These are phyloP conservation scores for Volvox carteri DNA, from an alignment of 163 green algal species.

Conservation along the genomic window DNA sequence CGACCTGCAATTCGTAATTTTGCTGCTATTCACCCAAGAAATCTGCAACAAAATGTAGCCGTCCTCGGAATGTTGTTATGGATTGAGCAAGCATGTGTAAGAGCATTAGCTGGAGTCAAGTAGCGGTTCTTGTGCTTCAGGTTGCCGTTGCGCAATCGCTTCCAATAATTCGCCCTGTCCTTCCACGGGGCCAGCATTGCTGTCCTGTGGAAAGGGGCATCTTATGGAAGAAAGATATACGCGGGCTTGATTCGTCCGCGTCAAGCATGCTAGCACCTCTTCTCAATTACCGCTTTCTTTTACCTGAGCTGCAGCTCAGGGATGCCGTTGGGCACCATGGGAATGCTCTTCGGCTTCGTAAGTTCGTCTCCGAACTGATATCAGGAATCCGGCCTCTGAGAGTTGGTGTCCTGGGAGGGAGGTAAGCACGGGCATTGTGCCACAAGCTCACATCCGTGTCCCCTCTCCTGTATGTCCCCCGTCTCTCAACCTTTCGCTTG, in stretches of 20 bases:
- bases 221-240: neutral
- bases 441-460: no score
- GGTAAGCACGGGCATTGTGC: constrained; percentile 4
- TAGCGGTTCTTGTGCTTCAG: neutral
- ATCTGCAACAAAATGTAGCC: no score
- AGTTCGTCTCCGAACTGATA: neutral
- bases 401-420: constrained; percentile 14
- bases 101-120: neutral
- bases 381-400: neutral
- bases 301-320: neutral
- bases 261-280: neutral
- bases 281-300: neutral
- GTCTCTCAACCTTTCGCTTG: no score
- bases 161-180: neutral
- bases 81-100: neutral
- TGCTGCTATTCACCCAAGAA: no score
- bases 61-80: neutral
- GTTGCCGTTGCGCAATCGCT: neutral
- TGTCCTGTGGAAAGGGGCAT: neutral
- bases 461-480: no score
- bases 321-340: neutral
- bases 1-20: no score
- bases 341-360: neutral
- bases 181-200: neutral
- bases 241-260: neutral